Percentiles rank a stretch among this genome's conserved stretches.
Conservation (phyloP, 2,329 filamentous ascomycete species). For the Waltergamsia citrina region DNA sequence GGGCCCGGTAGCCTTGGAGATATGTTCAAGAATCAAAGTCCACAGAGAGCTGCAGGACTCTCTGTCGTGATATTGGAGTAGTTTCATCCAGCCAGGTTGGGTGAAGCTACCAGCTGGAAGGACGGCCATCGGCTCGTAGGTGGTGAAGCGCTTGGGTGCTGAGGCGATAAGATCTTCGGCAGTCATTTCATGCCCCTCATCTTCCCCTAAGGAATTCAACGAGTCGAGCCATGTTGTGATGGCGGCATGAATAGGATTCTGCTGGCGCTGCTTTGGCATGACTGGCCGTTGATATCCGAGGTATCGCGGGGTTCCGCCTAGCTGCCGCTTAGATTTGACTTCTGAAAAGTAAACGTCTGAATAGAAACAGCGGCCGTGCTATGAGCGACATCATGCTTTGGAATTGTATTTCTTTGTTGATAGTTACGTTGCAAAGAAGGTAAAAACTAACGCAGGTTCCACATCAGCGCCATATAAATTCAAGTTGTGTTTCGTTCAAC, state of each 20-base stretch:
- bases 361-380: no score
- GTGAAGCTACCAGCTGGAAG: slow-evolving; percentile 50
- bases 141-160: slow-evolving; percentile 47
- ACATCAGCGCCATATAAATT: not conserved
- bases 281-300: no score
- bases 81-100: slow-evolving; percentile 2
- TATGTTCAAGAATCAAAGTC: slow-evolving; percentile 32
- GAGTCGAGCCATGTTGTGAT: slow-evolving; percentile 16
- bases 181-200: no score
- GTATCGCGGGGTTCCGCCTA: no score
- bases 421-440: no score
- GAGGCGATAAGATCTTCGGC: slow-evolving; percentile 23
- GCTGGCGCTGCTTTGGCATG: slow-evolving; percentile 6
- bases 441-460: not conserved
- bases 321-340: no score
- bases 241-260: slow-evolving; percentile 21
- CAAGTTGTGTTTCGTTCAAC: not conserved
- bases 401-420: no score
- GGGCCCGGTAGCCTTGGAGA: slow-evolving; percentile 29
- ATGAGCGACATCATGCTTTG: no score
- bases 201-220: no score
- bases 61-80: not conserved
- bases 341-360: no score
- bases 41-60: slow-evolving; percentile 30
- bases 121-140: slow-evolving; percentile 52